Conservation (phyloP, 1,284 basidiomycete species). For the Blastosporella zonata region DNA sequence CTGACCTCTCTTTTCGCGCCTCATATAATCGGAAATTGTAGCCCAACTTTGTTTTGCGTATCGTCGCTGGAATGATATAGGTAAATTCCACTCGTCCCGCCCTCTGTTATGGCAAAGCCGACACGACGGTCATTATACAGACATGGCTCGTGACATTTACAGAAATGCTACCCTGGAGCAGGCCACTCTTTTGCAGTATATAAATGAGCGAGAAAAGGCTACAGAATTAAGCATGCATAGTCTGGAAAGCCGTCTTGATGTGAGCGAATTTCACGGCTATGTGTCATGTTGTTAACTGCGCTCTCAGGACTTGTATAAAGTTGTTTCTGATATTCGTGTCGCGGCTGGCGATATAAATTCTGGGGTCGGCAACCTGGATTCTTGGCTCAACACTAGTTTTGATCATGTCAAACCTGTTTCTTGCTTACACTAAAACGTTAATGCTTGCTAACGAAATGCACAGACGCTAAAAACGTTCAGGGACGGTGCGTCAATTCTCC, state of each 20-base stretch:
- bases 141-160: constrained; percentile 65
- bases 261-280: constrained; percentile 9
- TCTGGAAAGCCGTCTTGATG: constrained; percentile 23
- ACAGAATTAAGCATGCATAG: constrained; percentile 21
- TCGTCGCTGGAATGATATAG: constrained; percentile 68
- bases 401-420: constrained; percentile 11
- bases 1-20: constrained; percentile 1
- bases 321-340: constrained; percentile 15
- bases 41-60: constrained; percentile 74
- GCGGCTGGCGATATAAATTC: constrained; percentile 10
- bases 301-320: constrained; percentile 23
- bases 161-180: constrained; percentile 62
- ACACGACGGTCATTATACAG: constrained; percentile 30
- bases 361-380: constrained; percentile 4
- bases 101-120: not conserved
- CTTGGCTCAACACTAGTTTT: constrained; percentile 7
- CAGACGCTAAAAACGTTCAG: constrained; percentile 12
- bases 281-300: not conserved
- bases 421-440: not conserved
- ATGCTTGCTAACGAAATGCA: not conserved
- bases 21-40: constrained; percentile 25
- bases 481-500: constrained; percentile 1
- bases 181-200: constrained; percentile 43
- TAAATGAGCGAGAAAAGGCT: constrained; percentile 43
- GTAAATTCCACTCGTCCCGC: constrained; percentile 33